Conservation (phyloP, 1,284 basidiomycete genomes). For the Ceratobasidium papillatum region DNA sequence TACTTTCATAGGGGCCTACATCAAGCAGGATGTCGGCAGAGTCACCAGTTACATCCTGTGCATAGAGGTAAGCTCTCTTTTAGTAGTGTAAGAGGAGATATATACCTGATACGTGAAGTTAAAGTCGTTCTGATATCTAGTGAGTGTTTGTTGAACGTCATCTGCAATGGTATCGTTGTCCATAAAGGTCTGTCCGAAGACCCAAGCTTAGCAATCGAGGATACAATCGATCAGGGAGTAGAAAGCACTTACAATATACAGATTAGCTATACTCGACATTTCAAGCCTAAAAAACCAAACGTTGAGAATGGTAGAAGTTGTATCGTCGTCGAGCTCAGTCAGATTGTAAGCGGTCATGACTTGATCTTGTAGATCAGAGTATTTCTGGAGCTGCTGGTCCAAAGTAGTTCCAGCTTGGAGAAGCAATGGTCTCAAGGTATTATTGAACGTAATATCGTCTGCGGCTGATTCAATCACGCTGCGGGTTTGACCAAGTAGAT, state of each 20-base stretch:
- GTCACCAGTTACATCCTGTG: neutral
- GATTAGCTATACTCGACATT: neutral
- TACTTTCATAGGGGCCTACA: neutral
- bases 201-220: neutral
- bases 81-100: neutral
- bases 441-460: neutral
- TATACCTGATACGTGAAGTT: constrained; percentile 11
- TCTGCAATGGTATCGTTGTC: constrained; percentile 28
- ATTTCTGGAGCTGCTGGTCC: neutral
- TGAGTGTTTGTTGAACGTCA: constrained; percentile 8
- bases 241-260: neutral
- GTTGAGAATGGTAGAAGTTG: neutral
- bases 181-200: constrained; percentile 12
- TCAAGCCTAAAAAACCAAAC: constrained; percentile 15
- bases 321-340: neutral
- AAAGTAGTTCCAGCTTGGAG: neutral
- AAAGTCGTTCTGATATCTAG: constrained; percentile 11
- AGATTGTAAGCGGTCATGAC: neutral
- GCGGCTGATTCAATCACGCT: neutral
- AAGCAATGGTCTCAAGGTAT: constrained; percentile 6
- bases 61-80: too few relatives aligned
- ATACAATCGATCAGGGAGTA: neutral
- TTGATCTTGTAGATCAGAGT: neutral
- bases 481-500: neutral
- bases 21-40: neutral